Evolutionary conservation across 2,329 filamentous ascomycete species (phyloP).

Genomic region (Venturia pyrina): DNA sequence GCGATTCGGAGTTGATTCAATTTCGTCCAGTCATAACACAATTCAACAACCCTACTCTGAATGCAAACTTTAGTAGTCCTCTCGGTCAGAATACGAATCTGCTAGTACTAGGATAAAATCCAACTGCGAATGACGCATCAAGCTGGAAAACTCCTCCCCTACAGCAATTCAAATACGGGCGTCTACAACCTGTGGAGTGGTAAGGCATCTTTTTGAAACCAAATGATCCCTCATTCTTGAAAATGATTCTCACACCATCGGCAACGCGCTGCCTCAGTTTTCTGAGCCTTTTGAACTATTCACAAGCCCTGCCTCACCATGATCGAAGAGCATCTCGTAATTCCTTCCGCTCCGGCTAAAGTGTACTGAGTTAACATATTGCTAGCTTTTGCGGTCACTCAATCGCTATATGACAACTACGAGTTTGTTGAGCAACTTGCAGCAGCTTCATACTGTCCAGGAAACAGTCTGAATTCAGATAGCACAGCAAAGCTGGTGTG

Average conservation of each 20-base stretch:
- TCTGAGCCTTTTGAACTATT: neutral
- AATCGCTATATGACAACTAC: slow-evolving; percentile 1
- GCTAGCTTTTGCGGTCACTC: neutral
- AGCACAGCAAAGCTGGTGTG: slow-evolving; percentile 25
- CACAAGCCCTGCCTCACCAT: neutral
- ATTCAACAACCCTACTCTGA: too few species aligned
- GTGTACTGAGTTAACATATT: neutral
- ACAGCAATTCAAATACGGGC: neutral
- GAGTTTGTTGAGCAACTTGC: slow-evolving; percentile 35
- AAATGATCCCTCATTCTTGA: neutral
- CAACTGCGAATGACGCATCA: too few species aligned
- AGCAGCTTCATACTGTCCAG: slow-evolving; percentile 26
- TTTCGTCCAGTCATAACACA: too few species aligned
- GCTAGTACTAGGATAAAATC: too few species aligned
- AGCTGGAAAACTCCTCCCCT: too few species aligned
- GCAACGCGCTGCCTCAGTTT: neutral
- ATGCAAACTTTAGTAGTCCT: neutral
- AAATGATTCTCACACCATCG: neutral
- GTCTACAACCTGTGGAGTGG: neutral
- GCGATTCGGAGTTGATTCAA: too few species aligned
- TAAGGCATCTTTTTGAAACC: neutral
- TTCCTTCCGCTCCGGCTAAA: neutral
- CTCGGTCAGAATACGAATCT: neutral
- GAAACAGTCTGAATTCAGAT: slow-evolving; percentile 40
- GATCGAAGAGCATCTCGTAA: neutral